Base-by-base conservation (phyloP, 305 asterid species). In the Rubia tinctorum region DNA sequence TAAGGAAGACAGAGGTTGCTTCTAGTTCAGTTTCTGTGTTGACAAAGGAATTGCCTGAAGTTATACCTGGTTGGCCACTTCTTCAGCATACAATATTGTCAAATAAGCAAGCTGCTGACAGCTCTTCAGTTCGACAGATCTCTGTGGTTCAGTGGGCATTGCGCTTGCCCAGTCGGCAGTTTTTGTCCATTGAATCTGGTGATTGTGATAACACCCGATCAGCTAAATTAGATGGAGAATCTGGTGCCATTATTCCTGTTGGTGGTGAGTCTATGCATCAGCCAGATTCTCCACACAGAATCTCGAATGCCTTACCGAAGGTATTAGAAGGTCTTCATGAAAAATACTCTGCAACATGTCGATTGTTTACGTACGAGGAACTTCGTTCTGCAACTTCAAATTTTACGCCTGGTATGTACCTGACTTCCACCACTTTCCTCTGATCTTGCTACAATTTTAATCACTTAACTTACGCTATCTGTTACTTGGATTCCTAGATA, bases 61-160 rank as follows among this genome's bases (percentile, higher is more conserved):
- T 79, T 49, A 86, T 85, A 72, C 97, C 96, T 15, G 99, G 99
- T 62, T 94, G 98, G 99, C 98, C 99, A 0, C 90, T 94, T 74
- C 99, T 94, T 68, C 87, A 87, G 77, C 89, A 82, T 53, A 83
- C 89, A 58, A 71, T 86, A 15, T 45, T 82, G 22, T 73, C 87
- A 14, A 86, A 81, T 75, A 72, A 72, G 59, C 83, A 55, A 18
- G 53, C 82, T 23, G 64, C 84, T 9, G 71, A 71, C 69, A 80
- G 69, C 76, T 80, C 84, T 18, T 76, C 82, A 11, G 73, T 77
- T 75, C 80, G 86, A 69, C 85, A 87, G 73, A 80, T 90, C 39
- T 92, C 99, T 10, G 99, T 92, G 58, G 97, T 94, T 51, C 92
- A 91, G 76, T 94, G 98, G 99, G 99, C 92, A 22, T 74, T 94